These are phyloP conservation scores for Calvatia gigantea DNA, from an alignment of 768 basidiomycete species.

Conservation along the genomic window DNA sequence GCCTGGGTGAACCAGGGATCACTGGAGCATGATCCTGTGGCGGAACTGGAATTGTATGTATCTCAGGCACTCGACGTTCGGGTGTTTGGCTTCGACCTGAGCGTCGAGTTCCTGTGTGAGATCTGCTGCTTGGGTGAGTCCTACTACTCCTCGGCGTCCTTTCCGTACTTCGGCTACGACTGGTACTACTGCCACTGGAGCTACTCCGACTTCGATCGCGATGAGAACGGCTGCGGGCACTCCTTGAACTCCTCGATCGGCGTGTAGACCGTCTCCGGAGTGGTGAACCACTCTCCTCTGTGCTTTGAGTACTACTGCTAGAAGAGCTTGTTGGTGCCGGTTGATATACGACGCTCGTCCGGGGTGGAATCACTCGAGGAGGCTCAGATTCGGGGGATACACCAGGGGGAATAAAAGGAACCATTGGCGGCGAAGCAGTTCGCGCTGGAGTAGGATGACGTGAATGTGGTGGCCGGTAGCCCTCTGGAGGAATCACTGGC, in stretches of 20 bases:
- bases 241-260: constrained; percentile 2
- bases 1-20: constrained; percentile 21
- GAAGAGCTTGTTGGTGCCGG: not conserved
- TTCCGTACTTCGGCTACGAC: constrained; percentile 15
- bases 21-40: constrained; percentile 15
- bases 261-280: constrained; percentile 9
- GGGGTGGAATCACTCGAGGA: constrained; percentile 7
- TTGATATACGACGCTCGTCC: not conserved
- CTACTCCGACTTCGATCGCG: constrained; percentile 15
- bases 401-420: constrained; percentile 23
- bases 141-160: constrained; percentile 13
- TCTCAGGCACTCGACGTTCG: constrained; percentile 9
- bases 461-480: not conserved
- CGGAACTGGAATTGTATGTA: constrained; percentile 8
- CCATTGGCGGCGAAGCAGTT: not conserved
- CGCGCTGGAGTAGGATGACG: constrained; percentile 5
- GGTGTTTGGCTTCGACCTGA: not conserved
- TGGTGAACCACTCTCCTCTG: not conserved
- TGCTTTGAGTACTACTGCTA: constrained; percentile 9
- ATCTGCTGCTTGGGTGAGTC: constrained; percentile 12
- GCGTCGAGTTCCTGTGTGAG: not conserved
- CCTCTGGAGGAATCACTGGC: constrained; percentile 1
- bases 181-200: constrained; percentile 13
- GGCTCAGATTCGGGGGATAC: constrained; percentile 9
- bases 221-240: constrained; percentile 11